Base-by-base conservation (phyloP, 192 early-diverging fungal genomes). In the Backusella luteola region DNA sequence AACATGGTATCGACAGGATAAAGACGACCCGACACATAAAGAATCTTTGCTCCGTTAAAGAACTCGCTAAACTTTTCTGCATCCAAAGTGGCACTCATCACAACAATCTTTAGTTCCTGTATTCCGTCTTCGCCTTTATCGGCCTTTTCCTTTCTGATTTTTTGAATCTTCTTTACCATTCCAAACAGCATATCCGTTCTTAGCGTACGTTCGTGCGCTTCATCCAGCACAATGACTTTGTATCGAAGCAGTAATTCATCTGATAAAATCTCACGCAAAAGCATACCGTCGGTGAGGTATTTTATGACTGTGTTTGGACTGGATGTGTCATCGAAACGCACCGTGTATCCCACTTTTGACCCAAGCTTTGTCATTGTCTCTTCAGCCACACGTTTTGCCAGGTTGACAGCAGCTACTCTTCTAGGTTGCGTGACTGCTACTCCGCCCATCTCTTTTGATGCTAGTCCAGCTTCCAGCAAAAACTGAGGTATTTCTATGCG, bases 191-290 rank as follows among this genome's bases (percentile, higher is more conserved):
- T 94, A 81, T 99, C 98, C 0, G 98, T 99, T 26, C 98, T 87
- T 77, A 99, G 74, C 0, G 95, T 98, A n/a, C 98, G 91, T 84
- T 99, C 98, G 81, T 99, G 98, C 0, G 98, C 98, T 79, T 99
- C 98, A 76, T 99, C 98, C 41, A 99, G 79, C 34, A 99, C 89
- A 76, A 99, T 90, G 8, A 94, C 92, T 36, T 90, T 90, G 82
- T 99, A 99, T 36, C 88, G 79, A 1, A 83, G 74, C 9, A 99
- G 79, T 69, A 95, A 66, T 19, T 88, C 86, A 79, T 99, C 97
- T 4, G 91, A 87, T 68, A 98, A 83, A 5, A 98, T 86, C 80
- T 99, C 98, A 7, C 97, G 87, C 29, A 99, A 78, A 66, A 99
- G 87, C 91, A 99, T 93, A 73, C 98, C 98, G 71, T 99, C 98